phyloP scores from a whole-genome alignment of 2,329 filamentous ascomycete species.

The Eurotiales sp. region DNA sequence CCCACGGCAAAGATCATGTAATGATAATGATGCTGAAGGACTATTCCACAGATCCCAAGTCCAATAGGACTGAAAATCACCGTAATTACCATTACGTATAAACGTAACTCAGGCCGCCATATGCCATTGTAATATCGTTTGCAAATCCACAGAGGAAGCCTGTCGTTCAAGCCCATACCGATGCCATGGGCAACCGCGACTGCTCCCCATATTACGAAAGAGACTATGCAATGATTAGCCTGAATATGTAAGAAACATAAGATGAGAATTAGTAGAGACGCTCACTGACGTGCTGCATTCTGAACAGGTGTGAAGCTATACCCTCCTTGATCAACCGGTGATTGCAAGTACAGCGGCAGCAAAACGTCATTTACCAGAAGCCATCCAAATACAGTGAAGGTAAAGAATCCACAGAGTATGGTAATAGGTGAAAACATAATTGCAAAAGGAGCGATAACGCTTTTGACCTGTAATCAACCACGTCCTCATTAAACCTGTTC shows the following conservation, averaged over 20 bases:
- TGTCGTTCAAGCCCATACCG: conserved; percentile 38
- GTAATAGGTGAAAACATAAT: conserved; percentile 34
- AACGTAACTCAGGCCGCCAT: conserved; percentile 35
- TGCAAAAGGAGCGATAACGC: conserved; percentile 24
- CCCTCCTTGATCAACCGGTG: conserved; percentile 33
- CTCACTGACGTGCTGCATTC: conserved; percentile 30
- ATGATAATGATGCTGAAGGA: conserved; percentile 39
- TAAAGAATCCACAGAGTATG: conserved; percentile 37
- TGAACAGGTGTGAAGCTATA: conserved; percentile 42
- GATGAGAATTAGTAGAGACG: background rate
- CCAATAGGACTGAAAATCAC: conserved; percentile 29
- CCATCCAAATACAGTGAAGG: conserved; percentile 35
- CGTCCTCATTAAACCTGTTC: background rate
- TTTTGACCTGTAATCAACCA: conserved; percentile 18
- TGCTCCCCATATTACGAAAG: conserved; percentile 41
- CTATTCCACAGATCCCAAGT: conserved; percentile 36
- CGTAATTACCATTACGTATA: conserved; percentile 28
- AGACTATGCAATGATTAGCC: conserved; percentile 18
- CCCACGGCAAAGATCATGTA: conserved; percentile 40
- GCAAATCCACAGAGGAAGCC: conserved; percentile 34
- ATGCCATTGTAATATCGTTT: conserved; percentile 23
- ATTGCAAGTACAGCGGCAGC: conserved; percentile 38
- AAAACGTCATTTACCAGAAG: conserved; percentile 32
- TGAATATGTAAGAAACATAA: background rate
- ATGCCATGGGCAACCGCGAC: conserved; percentile 34